Evolutionary conservation across 371 early-diverging fungal genomes (phyloP).

Genomic region (Mucor mucedo): DNA sequence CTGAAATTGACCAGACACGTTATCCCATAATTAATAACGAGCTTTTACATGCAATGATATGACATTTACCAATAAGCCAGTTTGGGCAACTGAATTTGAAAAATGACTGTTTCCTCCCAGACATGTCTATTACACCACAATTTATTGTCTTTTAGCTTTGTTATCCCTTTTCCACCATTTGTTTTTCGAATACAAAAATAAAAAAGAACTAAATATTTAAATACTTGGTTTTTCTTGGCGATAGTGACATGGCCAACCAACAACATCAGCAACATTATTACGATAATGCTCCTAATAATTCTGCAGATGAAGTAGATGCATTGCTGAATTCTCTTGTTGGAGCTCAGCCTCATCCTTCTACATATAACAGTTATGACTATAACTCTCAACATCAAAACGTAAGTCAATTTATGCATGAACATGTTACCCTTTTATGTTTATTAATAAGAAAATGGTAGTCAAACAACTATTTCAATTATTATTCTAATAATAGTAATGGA

Average conservation of each 20-base stretch:
- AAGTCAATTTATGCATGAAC: not conserved
- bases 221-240: slow-evolving; percentile 9
- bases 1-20: too few relatives aligned
- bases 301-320: slow-evolving; percentile 23
- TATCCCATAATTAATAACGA: too few relatives aligned
- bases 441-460: not conserved
- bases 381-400: not conserved
- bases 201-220: too few relatives aligned
- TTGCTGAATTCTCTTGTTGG: slow-evolving; percentile 29
- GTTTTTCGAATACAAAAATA: too few relatives aligned
- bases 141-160: too few relatives aligned
- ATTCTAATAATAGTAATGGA: slow-evolving; percentile 1
- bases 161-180: too few relatives aligned
- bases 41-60: too few relatives aligned
- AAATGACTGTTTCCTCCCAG: too few relatives aligned
- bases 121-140: too few relatives aligned
- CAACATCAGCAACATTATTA: slow-evolving; percentile 23
- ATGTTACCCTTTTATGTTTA: not conserved
- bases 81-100: too few relatives aligned
- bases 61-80: too few relatives aligned
- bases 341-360: slow-evolving; percentile 15
- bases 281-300: not conserved
- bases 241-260: slow-evolving; percentile 16
- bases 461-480: slow-evolving; percentile 16
- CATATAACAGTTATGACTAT: slow-evolving; percentile 7